phyloP scores from a whole-genome alignment of 495 filamentous ascomycete genomes.

The Penicillium malachiteum region DNA sequence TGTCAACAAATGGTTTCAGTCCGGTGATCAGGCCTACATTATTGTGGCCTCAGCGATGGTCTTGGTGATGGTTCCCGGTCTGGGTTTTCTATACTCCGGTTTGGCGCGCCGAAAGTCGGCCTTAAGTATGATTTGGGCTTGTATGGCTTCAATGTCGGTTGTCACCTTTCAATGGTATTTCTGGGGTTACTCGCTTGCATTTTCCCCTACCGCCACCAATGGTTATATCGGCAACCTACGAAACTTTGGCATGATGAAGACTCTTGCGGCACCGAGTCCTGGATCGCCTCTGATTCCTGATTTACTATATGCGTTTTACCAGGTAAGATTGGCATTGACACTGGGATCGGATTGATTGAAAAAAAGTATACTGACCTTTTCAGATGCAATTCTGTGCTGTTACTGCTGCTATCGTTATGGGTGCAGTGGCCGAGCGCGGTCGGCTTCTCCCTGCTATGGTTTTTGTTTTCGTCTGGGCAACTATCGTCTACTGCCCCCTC shows the following conservation, averaged over 20 bases:
- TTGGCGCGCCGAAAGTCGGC: slow-evolving; percentile 64
- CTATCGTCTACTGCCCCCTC: slow-evolving; percentile 93
- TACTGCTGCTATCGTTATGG: slow-evolving; percentile 90
- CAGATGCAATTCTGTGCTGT: slow-evolving; percentile 96
- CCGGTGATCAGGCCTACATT: slow-evolving; percentile 83
- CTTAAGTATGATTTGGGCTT: slow-evolving; percentile 69
- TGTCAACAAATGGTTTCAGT: slow-evolving; percentile 82
- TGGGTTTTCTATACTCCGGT: slow-evolving; percentile 69
- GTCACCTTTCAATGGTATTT: slow-evolving; percentile 76
- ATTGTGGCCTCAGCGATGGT: slow-evolving; percentile 93
- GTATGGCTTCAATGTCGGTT: slow-evolving; percentile 63
- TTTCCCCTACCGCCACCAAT: slow-evolving; percentile 61
- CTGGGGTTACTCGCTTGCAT: slow-evolving; percentile 73
- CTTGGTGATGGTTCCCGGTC: slow-evolving; percentile 79
- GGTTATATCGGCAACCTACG: slow-evolving; percentile 66
- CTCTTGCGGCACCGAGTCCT: slow-evolving; percentile 59
- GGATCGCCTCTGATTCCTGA: slow-evolving; percentile 63
- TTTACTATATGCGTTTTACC: slow-evolving; percentile 65
- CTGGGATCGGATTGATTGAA: too few relatives aligned
- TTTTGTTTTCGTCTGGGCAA: slow-evolving; percentile 94
- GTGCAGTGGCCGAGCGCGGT: slow-evolving; percentile 89
- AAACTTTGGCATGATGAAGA: slow-evolving; percentile 66
- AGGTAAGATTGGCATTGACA: slow-evolving; percentile 46
- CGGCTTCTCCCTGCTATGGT: slow-evolving; percentile 94
- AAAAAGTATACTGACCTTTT: too few relatives aligned